Evolutionary conservation across 2,329 filamentous ascomycete species (phyloP).

Genomic region (Volutella citrinella): DNA sequence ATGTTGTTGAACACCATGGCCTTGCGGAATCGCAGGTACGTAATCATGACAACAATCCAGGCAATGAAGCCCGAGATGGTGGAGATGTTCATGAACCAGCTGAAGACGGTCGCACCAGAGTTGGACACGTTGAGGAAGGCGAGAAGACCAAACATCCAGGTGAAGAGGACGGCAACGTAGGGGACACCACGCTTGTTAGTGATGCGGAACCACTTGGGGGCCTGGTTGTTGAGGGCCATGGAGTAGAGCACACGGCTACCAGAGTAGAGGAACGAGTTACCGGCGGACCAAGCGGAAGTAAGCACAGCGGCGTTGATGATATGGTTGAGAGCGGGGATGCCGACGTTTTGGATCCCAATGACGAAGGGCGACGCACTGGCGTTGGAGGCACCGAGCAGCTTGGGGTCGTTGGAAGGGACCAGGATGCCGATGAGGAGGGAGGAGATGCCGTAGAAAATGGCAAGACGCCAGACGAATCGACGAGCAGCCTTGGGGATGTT

Average conservation of each 20-base stretch:
- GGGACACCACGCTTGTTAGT: constrained; percentile 63
- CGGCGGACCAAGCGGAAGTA: constrained; percentile 62
- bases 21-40: constrained; percentile 56
- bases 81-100: constrained; percentile 68
- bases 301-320: constrained; percentile 69
- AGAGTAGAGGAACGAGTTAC: constrained; percentile 62
- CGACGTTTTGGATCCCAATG: constrained; percentile 64
- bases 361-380: constrained; percentile 61
- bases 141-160: constrained; percentile 59
- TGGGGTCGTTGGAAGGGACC: constrained; percentile 62
- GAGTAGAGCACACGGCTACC: constrained; percentile 68
- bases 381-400: constrained; percentile 56
- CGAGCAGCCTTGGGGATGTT: constrained; percentile 65
- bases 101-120: constrained; percentile 61
- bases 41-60: constrained; percentile 57
- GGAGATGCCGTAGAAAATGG: constrained; percentile 62
- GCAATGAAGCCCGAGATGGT: constrained; percentile 59
- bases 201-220: constrained; percentile 56
- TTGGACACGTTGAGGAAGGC: constrained; percentile 67
- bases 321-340: constrained; percentile 61
- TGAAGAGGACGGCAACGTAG: constrained; percentile 49
- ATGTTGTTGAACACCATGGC: constrained; percentile 53
- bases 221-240: constrained; percentile 64
- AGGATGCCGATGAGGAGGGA: constrained; percentile 60
- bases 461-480: constrained; percentile 60